phyloP scores from a whole-genome alignment of 148 eudicot genomes.

The Camellia lanceoleosa region DNA sequence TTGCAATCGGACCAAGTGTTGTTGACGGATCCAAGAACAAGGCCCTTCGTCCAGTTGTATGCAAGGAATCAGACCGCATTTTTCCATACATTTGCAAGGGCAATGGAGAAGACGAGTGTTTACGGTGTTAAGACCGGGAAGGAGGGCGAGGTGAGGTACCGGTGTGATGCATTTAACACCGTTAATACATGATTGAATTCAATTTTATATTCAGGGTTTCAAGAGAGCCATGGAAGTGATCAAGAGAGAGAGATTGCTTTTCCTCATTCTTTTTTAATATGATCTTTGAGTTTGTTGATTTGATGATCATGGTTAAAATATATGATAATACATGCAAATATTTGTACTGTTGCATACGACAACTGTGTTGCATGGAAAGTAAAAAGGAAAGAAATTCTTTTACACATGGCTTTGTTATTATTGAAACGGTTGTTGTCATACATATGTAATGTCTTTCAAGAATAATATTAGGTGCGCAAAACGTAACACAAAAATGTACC shows the following conservation, averaged over 20 bases:
- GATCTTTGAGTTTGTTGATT: neutral
- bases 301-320: neutral
- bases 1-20: constrained; percentile 21
- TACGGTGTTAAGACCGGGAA: constrained; percentile 22
- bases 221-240: too few relatives aligned
- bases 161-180: constrained; percentile 23
- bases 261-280: too few relatives aligned
- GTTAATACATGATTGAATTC: neutral
- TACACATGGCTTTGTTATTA: too few relatives aligned
- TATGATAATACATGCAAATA: too few relatives aligned
- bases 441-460: too few relatives aligned
- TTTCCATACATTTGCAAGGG: constrained; percentile 15
- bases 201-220: too few relatives aligned
- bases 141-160: constrained; percentile 20
- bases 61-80: constrained; percentile 17
- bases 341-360: too few relatives aligned
- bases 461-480: too few relatives aligned
- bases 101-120: constrained; percentile 26
- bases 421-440: too few relatives aligned
- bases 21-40: constrained; percentile 18
- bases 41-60: constrained; percentile 16
- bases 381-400: too few relatives aligned
- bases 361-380: too few relatives aligned
- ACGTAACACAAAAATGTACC: too few relatives aligned
- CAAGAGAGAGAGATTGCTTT: neutral